Evolutionary conservation across 176 grass and related monocot genomes (phyloP).

Genomic region (Zizania latifolia): DNA sequence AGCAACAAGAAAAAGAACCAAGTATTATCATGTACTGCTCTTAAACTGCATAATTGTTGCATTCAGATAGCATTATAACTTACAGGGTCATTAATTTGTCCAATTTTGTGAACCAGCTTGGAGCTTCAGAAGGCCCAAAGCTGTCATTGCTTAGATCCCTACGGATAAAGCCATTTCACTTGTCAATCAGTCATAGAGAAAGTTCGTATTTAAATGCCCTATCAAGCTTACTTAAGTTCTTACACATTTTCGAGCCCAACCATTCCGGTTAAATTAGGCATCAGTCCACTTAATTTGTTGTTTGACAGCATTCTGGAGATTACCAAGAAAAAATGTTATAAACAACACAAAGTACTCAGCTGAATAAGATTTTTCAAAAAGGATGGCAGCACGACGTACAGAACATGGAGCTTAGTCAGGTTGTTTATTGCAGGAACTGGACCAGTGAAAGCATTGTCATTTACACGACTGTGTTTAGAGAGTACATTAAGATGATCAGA

Average conservation of each 20-base stretch:
- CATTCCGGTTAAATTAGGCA: constrained; percentile 61
- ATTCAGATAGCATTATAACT: constrained; percentile 11
- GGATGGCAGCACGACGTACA: constrained; percentile 40
- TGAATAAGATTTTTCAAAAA: not conserved
- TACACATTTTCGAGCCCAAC: constrained; percentile 53
- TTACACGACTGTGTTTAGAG: constrained; percentile 48
- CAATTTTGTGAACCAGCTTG: constrained; percentile 53
- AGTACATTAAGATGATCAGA: constrained; percentile 21
- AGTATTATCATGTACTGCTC: not conserved
- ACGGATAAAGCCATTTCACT: not conserved
- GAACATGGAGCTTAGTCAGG: constrained; percentile 37
- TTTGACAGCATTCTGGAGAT: constrained; percentile 59
- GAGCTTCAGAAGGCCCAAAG: constrained; percentile 54
- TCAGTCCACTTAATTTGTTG: constrained; percentile 48
- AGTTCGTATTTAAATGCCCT: not conserved
- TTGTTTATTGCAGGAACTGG: constrained; percentile 44
- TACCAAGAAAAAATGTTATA: not conserved
- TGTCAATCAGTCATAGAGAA: constrained; percentile 13
- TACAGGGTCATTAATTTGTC: constrained; percentile 39
- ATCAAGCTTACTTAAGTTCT: constrained; percentile 28
- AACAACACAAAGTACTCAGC: not conserved
- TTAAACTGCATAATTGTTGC: not conserved
- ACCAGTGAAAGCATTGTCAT: constrained; percentile 41
- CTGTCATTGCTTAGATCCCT: constrained; percentile 86
- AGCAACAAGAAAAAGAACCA: not conserved